Conservation (phyloP, 345 rosid species). For the Dovyalis caffra region DNA sequence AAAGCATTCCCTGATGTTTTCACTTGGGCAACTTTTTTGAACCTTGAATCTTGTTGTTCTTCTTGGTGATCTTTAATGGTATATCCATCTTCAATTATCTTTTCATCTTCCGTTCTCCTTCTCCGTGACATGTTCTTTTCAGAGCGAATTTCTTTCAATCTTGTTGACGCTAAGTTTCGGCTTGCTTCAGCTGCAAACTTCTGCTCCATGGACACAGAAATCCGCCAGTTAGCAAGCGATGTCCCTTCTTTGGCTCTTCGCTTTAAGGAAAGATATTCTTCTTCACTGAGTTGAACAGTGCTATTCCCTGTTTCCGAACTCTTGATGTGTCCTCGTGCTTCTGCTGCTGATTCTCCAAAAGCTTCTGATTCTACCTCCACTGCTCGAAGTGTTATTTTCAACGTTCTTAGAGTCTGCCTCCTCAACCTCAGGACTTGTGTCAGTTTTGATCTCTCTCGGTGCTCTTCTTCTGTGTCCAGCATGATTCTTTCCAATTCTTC, state of each 20-base stretch:
- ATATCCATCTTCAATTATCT: neutral
- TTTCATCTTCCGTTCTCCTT: neutral
- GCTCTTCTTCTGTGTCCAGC: constrained; percentile 26
- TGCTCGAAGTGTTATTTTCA: constrained; percentile 39
- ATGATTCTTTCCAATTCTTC: constrained; percentile 28
- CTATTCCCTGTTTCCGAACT: constrained; percentile 17
- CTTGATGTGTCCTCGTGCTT: constrained; percentile 23
- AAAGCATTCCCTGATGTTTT: constrained; percentile 4
- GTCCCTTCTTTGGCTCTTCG: constrained; percentile 44
- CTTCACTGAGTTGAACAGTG: constrained; percentile 26
- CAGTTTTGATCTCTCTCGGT: constrained; percentile 26
- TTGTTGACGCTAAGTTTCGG: constrained; percentile 30
- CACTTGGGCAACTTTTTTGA: neutral
- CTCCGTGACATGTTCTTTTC: constrained; percentile 3
- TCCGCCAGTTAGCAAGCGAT: constrained; percentile 42
- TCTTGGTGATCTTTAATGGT: constrained; percentile 8
- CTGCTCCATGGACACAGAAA: constrained; percentile 46
- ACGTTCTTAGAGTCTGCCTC: constrained; percentile 43
- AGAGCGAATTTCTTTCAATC: constrained; percentile 21
- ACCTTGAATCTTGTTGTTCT: constrained; percentile 14
- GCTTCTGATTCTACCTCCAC: constrained; percentile 46
- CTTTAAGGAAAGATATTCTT: constrained; percentile 39
- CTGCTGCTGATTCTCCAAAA: constrained; percentile 30
- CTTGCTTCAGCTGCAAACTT: constrained; percentile 42
- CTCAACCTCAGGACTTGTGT: constrained; percentile 39